A percentile compares a stretch with the other conserved stretches of the same genome.
Evolutionary conservation across 2,329 filamentous ascomycete genomes (phyloP).

Genomic region (Calonectria multiphialidica): DNA sequence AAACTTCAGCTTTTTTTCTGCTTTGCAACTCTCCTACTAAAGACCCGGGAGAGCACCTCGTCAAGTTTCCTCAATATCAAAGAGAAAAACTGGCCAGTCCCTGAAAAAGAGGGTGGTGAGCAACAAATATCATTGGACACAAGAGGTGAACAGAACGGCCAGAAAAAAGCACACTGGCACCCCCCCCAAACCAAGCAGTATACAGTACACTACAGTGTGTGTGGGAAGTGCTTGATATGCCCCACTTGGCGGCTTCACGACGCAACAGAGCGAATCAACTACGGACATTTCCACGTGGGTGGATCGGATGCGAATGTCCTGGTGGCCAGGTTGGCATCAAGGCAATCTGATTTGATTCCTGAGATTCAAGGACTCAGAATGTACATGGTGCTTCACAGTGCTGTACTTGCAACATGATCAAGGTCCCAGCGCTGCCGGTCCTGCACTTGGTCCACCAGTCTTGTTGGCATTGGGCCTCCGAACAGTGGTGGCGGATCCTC

Average conservation of each 20-base stretch:
- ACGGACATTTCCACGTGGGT: conserved; percentile 35
- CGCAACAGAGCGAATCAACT: conserved; percentile 35
- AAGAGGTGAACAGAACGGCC: conserved; percentile 26
- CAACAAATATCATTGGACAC: conserved; percentile 30
- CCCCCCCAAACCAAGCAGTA: conserved; percentile 13
- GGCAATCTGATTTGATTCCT: conserved; percentile 21
- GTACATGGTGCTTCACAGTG: background rate
- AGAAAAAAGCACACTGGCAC: conserved; percentile 14
- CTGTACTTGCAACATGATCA: background rate
- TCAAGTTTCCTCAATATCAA: conserved; percentile 30
- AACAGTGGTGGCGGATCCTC: conserved; percentile 19
- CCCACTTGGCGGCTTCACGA: conserved; percentile 33
- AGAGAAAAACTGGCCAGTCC: conserved; percentile 26
- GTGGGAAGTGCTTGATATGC: conserved; percentile 2
- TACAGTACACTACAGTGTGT: conserved; percentile 35
- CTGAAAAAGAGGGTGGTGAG: conserved; percentile 34
- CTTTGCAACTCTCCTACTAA: conserved; percentile 8
- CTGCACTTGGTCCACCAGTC: conserved; percentile 18
- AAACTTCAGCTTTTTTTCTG: conserved; percentile 1
- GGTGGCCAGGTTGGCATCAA: conserved; percentile 24
- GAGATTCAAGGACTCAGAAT: conserved; percentile 16
- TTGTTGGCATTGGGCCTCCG: conserved; percentile 14
- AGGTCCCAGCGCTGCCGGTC: conserved; percentile 4
- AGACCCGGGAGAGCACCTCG: conserved; percentile 20
- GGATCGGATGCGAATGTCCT: conserved; percentile 27